A percentile compares a stretch with the other conserved stretches of the same genome.
phyloP scores from a whole-genome alignment of 257 asterid genomes.

The Penstemon eatonii region DNA sequence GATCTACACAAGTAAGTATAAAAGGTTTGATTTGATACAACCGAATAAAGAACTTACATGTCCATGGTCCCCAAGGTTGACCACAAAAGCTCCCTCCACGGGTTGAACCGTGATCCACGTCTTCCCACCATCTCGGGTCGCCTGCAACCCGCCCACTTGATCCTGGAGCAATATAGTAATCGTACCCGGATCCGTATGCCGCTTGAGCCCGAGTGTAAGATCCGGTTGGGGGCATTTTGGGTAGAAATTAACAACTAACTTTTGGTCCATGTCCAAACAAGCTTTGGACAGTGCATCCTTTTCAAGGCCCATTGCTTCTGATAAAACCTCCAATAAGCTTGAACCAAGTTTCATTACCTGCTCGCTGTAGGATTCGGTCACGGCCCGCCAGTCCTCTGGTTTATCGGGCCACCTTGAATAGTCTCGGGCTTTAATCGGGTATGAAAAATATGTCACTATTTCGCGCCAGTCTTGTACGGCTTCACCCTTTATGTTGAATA shows the following conservation, averaged over 20 bases:
- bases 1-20: too few species aligned
- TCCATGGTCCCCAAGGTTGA: conserved; percentile 89
- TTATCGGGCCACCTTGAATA: conserved; percentile 82
- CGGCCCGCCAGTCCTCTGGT: conserved; percentile 71
- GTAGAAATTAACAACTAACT: conserved; percentile 80
- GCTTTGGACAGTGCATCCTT: conserved; percentile 69
- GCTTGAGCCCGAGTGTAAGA: conserved; percentile 71
- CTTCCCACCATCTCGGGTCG: conserved; percentile 78
- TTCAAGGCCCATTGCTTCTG: conserved; percentile 82
- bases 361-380: conserved; percentile 55
- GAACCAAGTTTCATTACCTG: conserved; percentile 59
- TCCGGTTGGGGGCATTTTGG: conserved; percentile 92
- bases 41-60: conserved; percentile 57
- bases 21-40: too few species aligned
- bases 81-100: conserved; percentile 78
- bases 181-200: conserved; percentile 94
- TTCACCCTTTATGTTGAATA: conserved; percentile 57
- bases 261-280: conserved; percentile 85
- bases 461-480: conserved; percentile 90
- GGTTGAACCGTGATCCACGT: conserved; percentile 96
- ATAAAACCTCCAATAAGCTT: conserved; percentile 54
- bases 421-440: conserved; percentile 67
- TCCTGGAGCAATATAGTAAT: conserved; percentile 84
- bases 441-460: conserved; percentile 73
- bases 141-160: conserved; percentile 91